Percentiles rank a stretch among this genome's conserved stretches.
phyloP scores from a whole-genome alignment of 306 rosid genomes.

The Inga laurina region DNA sequence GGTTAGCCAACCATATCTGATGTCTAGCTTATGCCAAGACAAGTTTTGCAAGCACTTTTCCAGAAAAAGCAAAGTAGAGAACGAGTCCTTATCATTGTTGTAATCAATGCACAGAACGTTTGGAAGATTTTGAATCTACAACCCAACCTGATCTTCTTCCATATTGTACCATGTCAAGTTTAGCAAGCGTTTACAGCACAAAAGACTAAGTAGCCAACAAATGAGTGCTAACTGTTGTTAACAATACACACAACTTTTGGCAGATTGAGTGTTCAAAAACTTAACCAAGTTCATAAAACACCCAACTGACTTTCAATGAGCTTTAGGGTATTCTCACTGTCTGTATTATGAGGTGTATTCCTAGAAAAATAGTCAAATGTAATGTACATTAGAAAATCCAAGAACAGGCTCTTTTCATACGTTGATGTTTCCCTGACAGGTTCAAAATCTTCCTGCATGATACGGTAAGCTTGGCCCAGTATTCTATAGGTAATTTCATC shows the following conservation, averaged over 20 bases:
- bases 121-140: not conserved
- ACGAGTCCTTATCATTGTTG: not conserved
- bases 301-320: conserved; percentile 38
- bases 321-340: conserved; percentile 33
- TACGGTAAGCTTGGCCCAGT: conserved; percentile 50
- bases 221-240: not conserved
- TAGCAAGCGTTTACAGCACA: not conserved
- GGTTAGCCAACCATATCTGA: not conserved
- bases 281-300: conserved; percentile 43
- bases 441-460: conserved; percentile 43
- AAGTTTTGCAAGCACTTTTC: conserved; percentile 1
- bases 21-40: conserved; percentile 1
- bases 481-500: conserved; percentile 57
- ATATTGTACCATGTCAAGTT: conserved; percentile 9
- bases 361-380: conserved; percentile 63
- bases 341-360: conserved; percentile 40
- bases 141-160: not conserved
- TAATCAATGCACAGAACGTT: conserved; percentile 10
- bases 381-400: conserved; percentile 81
- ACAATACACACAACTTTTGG: not conserved
- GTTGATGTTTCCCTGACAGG: conserved; percentile 34
- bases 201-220: conserved; percentile 13
- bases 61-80: conserved; percentile 9
- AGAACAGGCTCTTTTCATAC: conserved; percentile 56
- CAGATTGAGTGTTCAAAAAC: conserved; percentile 9